Base-by-base conservation (phyloP, 805 yeast species). In the Wickerhamomyces alni region DNA sequence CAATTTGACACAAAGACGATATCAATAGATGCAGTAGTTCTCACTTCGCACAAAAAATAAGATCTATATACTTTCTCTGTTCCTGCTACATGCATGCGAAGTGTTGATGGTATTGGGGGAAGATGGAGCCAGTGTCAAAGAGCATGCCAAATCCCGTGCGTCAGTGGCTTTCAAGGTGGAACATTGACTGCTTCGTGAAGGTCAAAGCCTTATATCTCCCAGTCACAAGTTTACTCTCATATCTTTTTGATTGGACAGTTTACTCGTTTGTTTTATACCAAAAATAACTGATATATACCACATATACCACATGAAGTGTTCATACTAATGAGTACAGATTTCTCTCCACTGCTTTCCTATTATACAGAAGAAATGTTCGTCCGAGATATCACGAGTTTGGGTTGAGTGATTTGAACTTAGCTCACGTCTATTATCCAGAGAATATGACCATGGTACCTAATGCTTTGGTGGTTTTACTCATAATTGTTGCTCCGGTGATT, bases 381-480 rank as follows among this genome's bases (percentile, higher is more conserved):
- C 76, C 76, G 5, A 50, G 66, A 21, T 59, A 52, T 19, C 63
- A 64, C 35, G 74, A 70, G 38, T 71, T 72, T 43, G 63, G 60
- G 46, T 35, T 66, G 1, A 38, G 35, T n/a, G 69, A 69, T 41
- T 43, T 50, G 1, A 37, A 46, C 2, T 35, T 67, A 4, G 57
- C 67, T 59, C 52, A 65, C 42, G 49, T 61, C 0, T 65, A 65
- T 45, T 55, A 57, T 25, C 50, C 58, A 3, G 74, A 69, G 57
- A 25, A 52, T 66, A 1, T 65, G 70, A 0, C 41, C 64, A 5
- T 48, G 60, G 47, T 22, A 53, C 11, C 47, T 70, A 29, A 27
- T 70, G 0, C 12, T 54, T 2, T 21, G 9, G 6, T 21, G 24
- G 9, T 21, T 7, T 21, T 6, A 9, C 38, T 66, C 4, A 50